A percentile compares a stretch with the other conserved stretches of the same genome.
Evolutionary conservation across 768 basidiomycete genomes (phyloP).

Genomic region (Multifurca ochricompacta): DNA sequence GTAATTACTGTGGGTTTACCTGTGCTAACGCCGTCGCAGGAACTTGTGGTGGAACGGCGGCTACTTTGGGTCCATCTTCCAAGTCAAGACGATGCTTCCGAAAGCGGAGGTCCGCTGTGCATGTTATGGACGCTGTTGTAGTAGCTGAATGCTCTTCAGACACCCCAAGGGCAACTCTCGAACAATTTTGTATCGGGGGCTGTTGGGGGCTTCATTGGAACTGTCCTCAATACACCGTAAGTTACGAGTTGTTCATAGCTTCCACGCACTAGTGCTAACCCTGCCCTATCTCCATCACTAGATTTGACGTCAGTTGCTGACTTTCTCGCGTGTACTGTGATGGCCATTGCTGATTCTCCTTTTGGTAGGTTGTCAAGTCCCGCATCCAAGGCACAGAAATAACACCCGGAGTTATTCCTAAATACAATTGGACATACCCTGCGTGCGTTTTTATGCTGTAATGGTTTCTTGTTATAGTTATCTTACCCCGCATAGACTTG

Average conservation of each 20-base stretch:
- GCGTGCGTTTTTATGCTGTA: slow-evolving; percentile 33
- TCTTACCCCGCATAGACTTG: slow-evolving; percentile 34
- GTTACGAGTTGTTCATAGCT: slow-evolving; percentile 22
- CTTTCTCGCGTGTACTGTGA: background rate
- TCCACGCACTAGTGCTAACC: background rate
- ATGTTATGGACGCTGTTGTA: background rate
- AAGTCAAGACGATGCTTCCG: slow-evolving; percentile 71
- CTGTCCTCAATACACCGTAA: slow-evolving; percentile 86
- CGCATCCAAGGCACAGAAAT: slow-evolving; percentile 77
- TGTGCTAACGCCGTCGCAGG: slow-evolving; percentile 29
- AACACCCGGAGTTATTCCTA: slow-evolving; percentile 49
- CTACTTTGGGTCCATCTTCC: slow-evolving; percentile 90
- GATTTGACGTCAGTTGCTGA: slow-evolving; percentile 37
- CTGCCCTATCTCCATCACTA: slow-evolving; percentile 15
- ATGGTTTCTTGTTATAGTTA: background rate
- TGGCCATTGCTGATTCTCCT: background rate
- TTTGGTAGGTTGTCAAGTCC: slow-evolving; percentile 83
- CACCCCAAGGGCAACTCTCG: slow-evolving; percentile 35
- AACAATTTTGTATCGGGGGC: slow-evolving; percentile 93
- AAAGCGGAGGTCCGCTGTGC: slow-evolving; percentile 62
- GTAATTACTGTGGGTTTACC: background rate
- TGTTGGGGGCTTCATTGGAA: slow-evolving; percentile 86
- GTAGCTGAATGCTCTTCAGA: background rate
- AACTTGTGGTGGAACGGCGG: slow-evolving; percentile 93
- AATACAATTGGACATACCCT: slow-evolving; percentile 95